A percentile compares a stretch with the other conserved stretches of the same genome.
phyloP scores from a whole-genome alignment of 768 basidiomycete species.

The Lentinula detonsa region DNA sequence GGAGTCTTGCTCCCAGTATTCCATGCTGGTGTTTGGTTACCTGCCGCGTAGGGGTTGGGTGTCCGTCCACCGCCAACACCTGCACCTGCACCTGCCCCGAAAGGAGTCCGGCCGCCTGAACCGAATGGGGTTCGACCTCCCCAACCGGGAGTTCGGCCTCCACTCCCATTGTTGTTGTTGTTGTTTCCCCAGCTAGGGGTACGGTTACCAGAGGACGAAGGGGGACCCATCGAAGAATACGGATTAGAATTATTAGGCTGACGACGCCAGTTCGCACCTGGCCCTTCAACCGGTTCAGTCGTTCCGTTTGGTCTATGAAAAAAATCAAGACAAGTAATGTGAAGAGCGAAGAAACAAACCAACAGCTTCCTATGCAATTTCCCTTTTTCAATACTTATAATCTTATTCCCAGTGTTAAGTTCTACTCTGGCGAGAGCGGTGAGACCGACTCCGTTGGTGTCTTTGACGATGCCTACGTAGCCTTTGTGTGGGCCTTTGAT shows the following conservation, averaged over 20 bases:
- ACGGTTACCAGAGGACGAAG: conserved; percentile 16
- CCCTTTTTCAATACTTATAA: conserved; percentile 80
- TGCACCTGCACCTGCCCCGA: not conserved
- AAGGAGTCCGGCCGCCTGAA: conserved; percentile 24
- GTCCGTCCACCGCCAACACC: conserved; percentile 54
- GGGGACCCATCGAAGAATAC: conserved; percentile 26
- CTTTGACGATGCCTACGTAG: conserved; percentile 88
- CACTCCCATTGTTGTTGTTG: no score
- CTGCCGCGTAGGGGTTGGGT: conserved; percentile 58
- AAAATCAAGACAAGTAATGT: no score
- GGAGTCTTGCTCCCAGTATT: conserved; percentile 58
- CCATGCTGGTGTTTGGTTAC: conserved; percentile 68
- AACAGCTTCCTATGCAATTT: conserved; percentile 71
- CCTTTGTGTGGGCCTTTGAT: conserved; percentile 89
- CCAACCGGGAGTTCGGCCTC: conserved; percentile 23
- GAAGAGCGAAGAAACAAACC: conserved; percentile 23
- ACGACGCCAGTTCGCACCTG: conserved; percentile 10
- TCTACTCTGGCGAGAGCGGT: conserved; percentile 71
- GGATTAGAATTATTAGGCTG: no score
- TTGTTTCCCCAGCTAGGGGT: not conserved
- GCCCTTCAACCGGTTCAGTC: conserved; percentile 43
- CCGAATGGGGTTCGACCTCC: conserved; percentile 44
- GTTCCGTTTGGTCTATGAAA: conserved; percentile 56
- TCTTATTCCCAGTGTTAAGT: conserved; percentile 81
- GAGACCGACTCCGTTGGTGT: conserved; percentile 68